phyloP scores from a whole-genome alignment of 1,139 yeast genomes.

The Geotrichum europaeum region DNA sequence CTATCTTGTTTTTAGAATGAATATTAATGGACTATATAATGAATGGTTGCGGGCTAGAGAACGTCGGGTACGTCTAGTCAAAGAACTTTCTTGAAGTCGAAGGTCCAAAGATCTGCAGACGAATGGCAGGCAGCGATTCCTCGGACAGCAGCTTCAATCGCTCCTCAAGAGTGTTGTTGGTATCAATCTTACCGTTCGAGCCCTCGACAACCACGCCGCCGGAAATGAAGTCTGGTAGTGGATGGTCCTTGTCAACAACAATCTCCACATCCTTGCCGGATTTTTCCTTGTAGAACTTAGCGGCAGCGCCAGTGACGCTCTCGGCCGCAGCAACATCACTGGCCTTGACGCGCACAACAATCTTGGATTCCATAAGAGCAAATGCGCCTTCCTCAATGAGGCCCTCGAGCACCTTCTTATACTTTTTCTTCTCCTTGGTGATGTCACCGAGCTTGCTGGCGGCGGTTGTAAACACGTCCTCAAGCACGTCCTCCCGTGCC shows the following conservation, averaged over 20 bases:
- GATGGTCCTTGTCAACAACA: conserved; percentile 49
- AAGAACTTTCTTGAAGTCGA: conserved; percentile 9
- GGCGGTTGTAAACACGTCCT: conserved; percentile 1
- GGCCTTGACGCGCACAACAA: conserved; percentile 42
- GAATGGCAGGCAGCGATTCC: conserved; percentile 86
- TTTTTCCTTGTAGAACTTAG: conserved; percentile 55
- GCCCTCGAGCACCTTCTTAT: conserved; percentile 75
- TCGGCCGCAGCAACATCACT: conserved; percentile 45
- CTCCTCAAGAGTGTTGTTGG: conserved; percentile 89
- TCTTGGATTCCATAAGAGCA: conserved; percentile 59
- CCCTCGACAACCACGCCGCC: conserved; percentile 82
- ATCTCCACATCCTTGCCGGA: conserved; percentile 28
- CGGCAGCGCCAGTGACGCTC: conserved; percentile 57
- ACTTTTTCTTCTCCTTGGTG: conserved; percentile 58
- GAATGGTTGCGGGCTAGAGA: not conserved
- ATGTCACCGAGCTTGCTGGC: conserved; percentile 35
- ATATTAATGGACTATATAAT: not conserved
- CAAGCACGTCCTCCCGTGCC: conserved; percentile 39
- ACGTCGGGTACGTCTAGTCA: not conserved
- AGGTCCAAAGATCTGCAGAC: conserved; percentile 6
- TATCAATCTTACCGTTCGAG: conserved; percentile 74
- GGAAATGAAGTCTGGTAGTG: conserved; percentile 54
- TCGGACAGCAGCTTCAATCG: conserved; percentile 77
- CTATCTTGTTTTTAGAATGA: not conserved
- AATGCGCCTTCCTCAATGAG: conserved; percentile 35